These are phyloP conservation scores for Monosporascus sp. DNA, from an alignment of 2,329 filamentous ascomycete genomes.

Conservation along the genomic window DNA sequence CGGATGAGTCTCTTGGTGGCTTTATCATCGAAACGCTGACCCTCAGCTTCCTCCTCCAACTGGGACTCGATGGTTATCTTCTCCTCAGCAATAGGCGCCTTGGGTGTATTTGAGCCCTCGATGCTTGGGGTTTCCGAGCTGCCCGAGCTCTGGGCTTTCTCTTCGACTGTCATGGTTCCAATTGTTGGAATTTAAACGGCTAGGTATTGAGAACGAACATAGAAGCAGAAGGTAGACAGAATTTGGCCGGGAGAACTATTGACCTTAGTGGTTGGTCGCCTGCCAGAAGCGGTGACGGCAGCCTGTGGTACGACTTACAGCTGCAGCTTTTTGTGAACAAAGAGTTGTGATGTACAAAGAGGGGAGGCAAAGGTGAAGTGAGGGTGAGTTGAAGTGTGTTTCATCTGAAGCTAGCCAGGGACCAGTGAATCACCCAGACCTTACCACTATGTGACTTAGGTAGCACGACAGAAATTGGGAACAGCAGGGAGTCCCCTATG, in stretches of 20 bases:
- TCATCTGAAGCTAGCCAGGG: not conserved
- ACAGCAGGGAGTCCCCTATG: not conserved
- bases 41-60: slow-evolving; percentile 14
- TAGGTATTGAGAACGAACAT: no score
- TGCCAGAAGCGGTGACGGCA: no score
- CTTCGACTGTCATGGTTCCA: not conserved
- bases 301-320: no score
- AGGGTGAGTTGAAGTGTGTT: not conserved
- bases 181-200: no score
- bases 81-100: not conserved
- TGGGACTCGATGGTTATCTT: not conserved
- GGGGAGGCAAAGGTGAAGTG: no score
- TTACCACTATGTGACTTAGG: not conserved
- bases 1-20: slow-evolving; percentile 40
- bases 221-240: no score
- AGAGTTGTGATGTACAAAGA: no score
- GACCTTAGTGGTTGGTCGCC: no score
- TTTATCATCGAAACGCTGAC: slow-evolving; percentile 25
- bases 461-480: not conserved
- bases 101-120: not conserved
- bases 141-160: not conserved
- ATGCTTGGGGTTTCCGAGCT: slow-evolving; percentile 2
- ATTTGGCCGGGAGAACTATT: no score
- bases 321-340: no score
- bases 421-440: no score